phyloP scores from a whole-genome alignment of 495 filamentous ascomycete species.

The Xylaria cubensis region DNA sequence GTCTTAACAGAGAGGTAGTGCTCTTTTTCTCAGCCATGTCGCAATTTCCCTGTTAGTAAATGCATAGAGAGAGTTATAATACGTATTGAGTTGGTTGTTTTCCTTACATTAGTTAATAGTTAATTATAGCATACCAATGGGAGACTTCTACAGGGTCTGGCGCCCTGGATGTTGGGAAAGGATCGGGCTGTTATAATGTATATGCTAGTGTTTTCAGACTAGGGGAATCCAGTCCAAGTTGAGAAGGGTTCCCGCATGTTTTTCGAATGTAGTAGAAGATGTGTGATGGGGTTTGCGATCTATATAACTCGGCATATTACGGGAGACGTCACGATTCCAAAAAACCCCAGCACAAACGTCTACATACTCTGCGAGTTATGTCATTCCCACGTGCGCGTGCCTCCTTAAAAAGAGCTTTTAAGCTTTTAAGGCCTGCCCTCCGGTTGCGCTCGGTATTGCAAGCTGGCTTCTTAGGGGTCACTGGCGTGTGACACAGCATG shows the following conservation, averaged over 20 bases:
- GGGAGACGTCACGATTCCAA: neutral
- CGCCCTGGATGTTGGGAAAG: neutral
- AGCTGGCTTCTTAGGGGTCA: neutral
- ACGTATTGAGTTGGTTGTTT: neutral
- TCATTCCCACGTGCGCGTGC: neutral
- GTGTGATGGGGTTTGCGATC: neutral
- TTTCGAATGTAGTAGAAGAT: neutral
- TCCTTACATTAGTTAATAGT: neutral
- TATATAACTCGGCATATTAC: conserved; percentile 1
- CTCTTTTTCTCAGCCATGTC: neutral
- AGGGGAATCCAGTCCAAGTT: neutral
- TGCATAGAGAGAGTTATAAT: neutral
- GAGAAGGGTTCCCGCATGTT: neutral
- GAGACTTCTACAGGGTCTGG: neutral
- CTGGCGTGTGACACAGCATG: neutral
- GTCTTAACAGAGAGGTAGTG: neutral
- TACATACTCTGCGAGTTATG: neutral
- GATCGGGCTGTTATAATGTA: neutral
- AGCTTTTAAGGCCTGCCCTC: neutral
- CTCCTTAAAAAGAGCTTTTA: neutral
- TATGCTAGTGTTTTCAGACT: neutral
- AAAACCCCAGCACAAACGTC: neutral
- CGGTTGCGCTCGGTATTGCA: neutral
- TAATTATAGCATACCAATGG: neutral
- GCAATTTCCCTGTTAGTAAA: neutral